Conservation (phyloP, 805 yeast genomes). For the Saccharomycopsis babjevae region DNA sequence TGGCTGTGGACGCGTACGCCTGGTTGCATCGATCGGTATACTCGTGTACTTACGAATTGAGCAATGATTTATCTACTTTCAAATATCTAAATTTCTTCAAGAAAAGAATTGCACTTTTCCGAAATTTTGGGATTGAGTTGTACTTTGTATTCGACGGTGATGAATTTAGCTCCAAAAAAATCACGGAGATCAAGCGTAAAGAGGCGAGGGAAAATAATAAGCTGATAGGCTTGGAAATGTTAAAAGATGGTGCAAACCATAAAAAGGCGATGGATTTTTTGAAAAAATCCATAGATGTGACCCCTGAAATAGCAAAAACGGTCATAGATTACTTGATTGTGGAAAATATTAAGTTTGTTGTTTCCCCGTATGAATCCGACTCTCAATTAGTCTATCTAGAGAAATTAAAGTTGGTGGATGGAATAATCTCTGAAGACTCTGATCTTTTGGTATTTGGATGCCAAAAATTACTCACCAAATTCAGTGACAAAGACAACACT, state of each 20-base stretch:
- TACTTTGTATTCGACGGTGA: slow-evolving; percentile 93
- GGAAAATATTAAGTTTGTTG: slow-evolving; percentile 56
- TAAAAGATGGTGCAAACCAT: slow-evolving; percentile 35
- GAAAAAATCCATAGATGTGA: slow-evolving; percentile 74
- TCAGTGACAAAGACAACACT: slow-evolving; percentile 51
- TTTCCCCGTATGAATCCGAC: slow-evolving; percentile 98
- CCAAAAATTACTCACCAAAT: slow-evolving; percentile 60
- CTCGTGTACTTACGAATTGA: slow-evolving; percentile 76
- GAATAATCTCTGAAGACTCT: slow-evolving; percentile 88
- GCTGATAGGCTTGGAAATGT: slow-evolving; percentile 41
- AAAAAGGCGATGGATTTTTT: slow-evolving; percentile 56
- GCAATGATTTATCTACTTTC: slow-evolving; percentile 59
- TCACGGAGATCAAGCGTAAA: slow-evolving; percentile 59
- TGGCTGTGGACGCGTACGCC: slow-evolving; percentile 93
- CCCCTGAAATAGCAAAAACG: slow-evolving; percentile 85
- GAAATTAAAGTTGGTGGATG: slow-evolving; percentile 62
- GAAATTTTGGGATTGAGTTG: slow-evolving; percentile 60
- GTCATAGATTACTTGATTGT: slow-evolving; percentile 61
- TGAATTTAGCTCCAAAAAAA: slow-evolving; percentile 64
- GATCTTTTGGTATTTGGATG: slow-evolving; percentile 89
- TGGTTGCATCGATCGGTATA: slow-evolving; percentile 89
- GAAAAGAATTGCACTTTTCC: slow-evolving; percentile 56
- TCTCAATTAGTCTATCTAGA: slow-evolving; percentile 92
- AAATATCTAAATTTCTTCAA: slow-evolving; percentile 61
- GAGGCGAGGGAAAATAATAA: slow-evolving; percentile 48